Base-by-base conservation (phyloP, 768 basidiomycete species). In the Cyclocybe aegerita region DNA sequence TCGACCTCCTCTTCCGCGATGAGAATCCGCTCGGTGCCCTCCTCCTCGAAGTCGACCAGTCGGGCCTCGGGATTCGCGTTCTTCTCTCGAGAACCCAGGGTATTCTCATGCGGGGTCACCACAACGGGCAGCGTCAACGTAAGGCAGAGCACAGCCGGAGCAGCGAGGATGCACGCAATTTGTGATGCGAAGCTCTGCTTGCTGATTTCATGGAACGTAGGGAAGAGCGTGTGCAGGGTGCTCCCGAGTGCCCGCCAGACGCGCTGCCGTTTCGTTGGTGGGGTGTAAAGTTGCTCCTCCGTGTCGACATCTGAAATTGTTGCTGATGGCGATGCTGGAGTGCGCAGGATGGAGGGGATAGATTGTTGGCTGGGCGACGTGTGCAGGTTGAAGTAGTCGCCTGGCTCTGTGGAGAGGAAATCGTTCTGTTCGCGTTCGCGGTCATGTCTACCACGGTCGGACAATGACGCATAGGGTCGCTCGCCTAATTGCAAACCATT, bases 111-210 rank as follows among this genome's bases (percentile, higher is more conserved):
- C 3, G 81, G 78, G 8, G 76, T 83, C 29, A 90, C 80, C 12
- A 95, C 92, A 9, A 99, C 95, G 4, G 94, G 94, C 8, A 98
- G 72, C 0, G 96, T 98, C 14, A 98, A 55, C 0, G 95, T 98
- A 43, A 99, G 71, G 3, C 77, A 74, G 66, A 97, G 72, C 1
- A 99, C 84, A 1, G 93, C 92, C 1, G 96, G 96, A 0, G 88
- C 83, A 3, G 93, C 92, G 49, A 97, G 78, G 17, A 96, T 57
- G 0, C 86, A 81, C 0, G 89, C 88, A 30, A 90, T 70, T 68
- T 83, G 83, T 0, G 86, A 88, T 9, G 87, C 57, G 43, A 85
- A 57, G 12, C 85, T 84, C 67, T 96, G 93, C 16, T 77, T 73
- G 23, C 70, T 52, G 65, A 97, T 90, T 43, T 81, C 75, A 48